These are phyloP conservation scores for Sclerotinia spermophila DNA, from an alignment of 2,329 filamentous ascomycete species.

Conservation along the genomic window DNA sequence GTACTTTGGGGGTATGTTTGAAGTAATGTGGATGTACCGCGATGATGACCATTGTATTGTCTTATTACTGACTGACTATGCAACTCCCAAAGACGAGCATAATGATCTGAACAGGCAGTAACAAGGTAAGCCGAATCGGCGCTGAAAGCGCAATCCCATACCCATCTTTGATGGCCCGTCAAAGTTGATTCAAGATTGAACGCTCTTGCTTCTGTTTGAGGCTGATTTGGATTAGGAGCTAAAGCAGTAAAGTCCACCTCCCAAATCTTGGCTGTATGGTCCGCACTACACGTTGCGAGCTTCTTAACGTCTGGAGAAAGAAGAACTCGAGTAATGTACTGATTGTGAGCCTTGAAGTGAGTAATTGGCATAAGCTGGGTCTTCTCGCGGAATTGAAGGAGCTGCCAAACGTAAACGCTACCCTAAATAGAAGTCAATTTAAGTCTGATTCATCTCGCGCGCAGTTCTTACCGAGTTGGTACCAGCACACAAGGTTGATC, in stretches of 20 bases:
- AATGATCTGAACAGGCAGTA: conserved; percentile 71
- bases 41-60: conserved; percentile 73
- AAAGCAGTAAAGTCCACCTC: conserved; percentile 70
- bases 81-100: conserved; percentile 69
- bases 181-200: conserved; percentile 68
- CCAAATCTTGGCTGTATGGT: conserved; percentile 93
- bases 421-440: conserved; percentile 55
- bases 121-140: conserved; percentile 72
- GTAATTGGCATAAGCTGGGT: conserved; percentile 69
- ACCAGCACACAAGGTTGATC: conserved; percentile 85
- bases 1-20: neutral
- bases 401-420: conserved; percentile 95
- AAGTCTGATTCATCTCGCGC: neutral
- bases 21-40: conserved; percentile 52
- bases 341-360: conserved; percentile 67
- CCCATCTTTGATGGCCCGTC: conserved; percentile 70
- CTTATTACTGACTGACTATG: conserved; percentile 66
- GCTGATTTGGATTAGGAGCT: conserved; percentile 31
- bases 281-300: conserved; percentile 69
- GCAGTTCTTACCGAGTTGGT: conserved; percentile 70
- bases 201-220: conserved; percentile 42
- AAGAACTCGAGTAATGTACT: conserved; percentile 70
- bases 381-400: conserved; percentile 67
- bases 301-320: conserved; percentile 73
- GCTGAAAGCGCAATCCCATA: conserved; percentile 75